Evolutionary conservation across 208 protist genomes (phyloP).

Genomic region (Leishmania turanica): DNA sequence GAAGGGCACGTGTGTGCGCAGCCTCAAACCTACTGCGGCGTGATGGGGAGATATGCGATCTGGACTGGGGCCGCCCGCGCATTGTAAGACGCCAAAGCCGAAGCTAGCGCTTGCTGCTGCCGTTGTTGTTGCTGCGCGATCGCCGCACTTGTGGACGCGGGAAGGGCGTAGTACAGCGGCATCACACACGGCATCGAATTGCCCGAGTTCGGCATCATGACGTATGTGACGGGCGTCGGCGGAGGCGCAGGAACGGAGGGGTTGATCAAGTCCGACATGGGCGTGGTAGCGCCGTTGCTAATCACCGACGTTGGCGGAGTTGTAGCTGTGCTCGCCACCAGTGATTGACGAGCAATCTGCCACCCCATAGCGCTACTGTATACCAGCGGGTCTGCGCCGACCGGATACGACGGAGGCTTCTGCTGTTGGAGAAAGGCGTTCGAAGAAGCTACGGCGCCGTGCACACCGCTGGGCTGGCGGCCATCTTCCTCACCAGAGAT

Average conservation of each 20-base stretch:
- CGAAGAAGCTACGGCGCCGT: slow-evolving; percentile 5
- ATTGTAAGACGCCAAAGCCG: slow-evolving; percentile 5
- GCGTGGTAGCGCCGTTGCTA: not conserved
- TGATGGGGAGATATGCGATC: not conserved
- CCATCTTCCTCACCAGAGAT: slow-evolving; percentile 20
- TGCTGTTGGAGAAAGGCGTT: slow-evolving; percentile 13
- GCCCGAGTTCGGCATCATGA: slow-evolving; percentile 10
- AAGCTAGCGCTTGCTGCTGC: slow-evolving; percentile 7
- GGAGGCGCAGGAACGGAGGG: not conserved
- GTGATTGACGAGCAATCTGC: slow-evolving; percentile 1
- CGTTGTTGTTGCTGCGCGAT: slow-evolving; percentile 9
- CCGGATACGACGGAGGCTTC: slow-evolving; percentile 5
- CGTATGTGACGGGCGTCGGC: slow-evolving; percentile 12
- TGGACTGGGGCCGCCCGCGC: not conserved
- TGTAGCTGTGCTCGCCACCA: not conserved
- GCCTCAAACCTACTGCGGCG: not conserved
- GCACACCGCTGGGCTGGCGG: not conserved
- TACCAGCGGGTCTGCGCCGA: slow-evolving; percentile 2
- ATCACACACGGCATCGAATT: slow-evolving; percentile 8
- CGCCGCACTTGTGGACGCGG: not conserved
- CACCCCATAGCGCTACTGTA: slow-evolving; percentile 12
- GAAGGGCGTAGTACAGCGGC: slow-evolving; percentile 27
- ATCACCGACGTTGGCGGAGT: slow-evolving; percentile 1
- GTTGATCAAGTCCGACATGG: slow-evolving; percentile 6
- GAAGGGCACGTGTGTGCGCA: not conserved